Evolutionary conservation across 805 yeast species (phyloP).

Genomic region (Metschnikowia cerradonensis): DNA sequence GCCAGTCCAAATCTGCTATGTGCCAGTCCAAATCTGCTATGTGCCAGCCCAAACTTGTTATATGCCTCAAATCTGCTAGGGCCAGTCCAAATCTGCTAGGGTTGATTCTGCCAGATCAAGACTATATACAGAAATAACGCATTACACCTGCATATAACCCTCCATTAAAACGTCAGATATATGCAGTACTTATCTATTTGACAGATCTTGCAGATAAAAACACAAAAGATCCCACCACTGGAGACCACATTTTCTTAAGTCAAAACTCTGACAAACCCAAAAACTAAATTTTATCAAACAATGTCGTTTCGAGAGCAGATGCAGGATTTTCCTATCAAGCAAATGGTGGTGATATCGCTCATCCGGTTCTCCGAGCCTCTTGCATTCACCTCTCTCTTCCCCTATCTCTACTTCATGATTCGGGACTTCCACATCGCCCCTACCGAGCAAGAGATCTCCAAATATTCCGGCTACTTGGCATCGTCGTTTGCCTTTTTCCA

Average conservation of each 20-base stretch:
- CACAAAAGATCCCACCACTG: too few relatives aligned
- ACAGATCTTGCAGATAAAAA: not conserved
- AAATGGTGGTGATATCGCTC: constrained; percentile 34
- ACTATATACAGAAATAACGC: too few relatives aligned
- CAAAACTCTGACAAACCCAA: too few relatives aligned
- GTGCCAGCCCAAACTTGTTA: too few relatives aligned
- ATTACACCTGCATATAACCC: too few relatives aligned
- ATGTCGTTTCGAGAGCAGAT: constrained; percentile 43
- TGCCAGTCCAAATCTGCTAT: too few relatives aligned
- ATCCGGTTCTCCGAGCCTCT: constrained; percentile 60
- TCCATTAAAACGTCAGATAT: too few relatives aligned
- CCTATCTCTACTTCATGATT: constrained; percentile 62
- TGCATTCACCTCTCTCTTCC: constrained; percentile 60
- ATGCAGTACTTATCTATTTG: not conserved
- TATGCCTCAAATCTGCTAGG: too few relatives aligned
- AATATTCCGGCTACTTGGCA: constrained; percentile 58
- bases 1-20: too few relatives aligned
- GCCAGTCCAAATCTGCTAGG: too few relatives aligned
- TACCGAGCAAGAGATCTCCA: constrained; percentile 50
- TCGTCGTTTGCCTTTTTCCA: constrained; percentile 60
- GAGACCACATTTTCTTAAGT: too few relatives aligned
- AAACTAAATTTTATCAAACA: not conserved
- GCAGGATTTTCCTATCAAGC: constrained; percentile 54
- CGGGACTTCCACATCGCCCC: constrained; percentile 48
- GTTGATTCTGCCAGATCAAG: too few relatives aligned